phyloP scores from a whole-genome alignment of 139 green algal genomes.

The Chlamydomonas schloesseri region DNA sequence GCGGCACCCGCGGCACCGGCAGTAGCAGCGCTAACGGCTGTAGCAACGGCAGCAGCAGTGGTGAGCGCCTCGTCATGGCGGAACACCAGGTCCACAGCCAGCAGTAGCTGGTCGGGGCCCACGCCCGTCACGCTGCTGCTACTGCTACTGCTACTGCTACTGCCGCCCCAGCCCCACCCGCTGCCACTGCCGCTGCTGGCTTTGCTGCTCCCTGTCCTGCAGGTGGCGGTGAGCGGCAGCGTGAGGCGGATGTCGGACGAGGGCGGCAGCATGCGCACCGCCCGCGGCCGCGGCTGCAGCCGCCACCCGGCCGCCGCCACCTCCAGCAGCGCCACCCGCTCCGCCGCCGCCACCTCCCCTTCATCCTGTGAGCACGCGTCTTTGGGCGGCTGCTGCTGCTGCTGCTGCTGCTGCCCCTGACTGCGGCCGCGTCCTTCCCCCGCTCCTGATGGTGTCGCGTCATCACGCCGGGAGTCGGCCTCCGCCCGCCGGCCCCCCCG shows the following conservation, averaged over 20 bases:
- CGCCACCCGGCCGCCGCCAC: not conserved
- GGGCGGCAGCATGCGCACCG: slow-evolving; percentile 5
- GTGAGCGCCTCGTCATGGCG: not conserved
- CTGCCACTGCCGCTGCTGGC: not conserved
- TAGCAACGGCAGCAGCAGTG: not conserved
- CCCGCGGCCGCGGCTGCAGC: not conserved
- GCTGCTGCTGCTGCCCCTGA: no score
- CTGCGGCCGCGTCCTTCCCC: no score
- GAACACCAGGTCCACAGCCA: slow-evolving; percentile 8
- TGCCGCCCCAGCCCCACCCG: not conserved
- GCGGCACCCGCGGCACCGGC: not conserved
- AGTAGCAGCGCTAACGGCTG: not conserved
- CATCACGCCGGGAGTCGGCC: no score
- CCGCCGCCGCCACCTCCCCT: not conserved
- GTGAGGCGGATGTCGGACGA: slow-evolving; percentile 37
- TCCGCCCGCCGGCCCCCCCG: no score
- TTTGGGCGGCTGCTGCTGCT: not conserved
- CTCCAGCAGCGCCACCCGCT: not conserved
- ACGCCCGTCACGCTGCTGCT: not conserved
- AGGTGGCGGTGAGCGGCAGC: not conserved
- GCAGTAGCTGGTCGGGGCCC: not conserved
- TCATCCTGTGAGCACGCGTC: not conserved
- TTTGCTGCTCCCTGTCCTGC: not conserved
- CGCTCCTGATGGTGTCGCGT: no score
- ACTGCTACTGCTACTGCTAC: not conserved